A percentile compares a stretch with the other conserved stretches of the same genome.
phyloP scores from a whole-genome alignment of 2,329 filamentous ascomycete species.

The Simplicillium aogashimaense region DNA sequence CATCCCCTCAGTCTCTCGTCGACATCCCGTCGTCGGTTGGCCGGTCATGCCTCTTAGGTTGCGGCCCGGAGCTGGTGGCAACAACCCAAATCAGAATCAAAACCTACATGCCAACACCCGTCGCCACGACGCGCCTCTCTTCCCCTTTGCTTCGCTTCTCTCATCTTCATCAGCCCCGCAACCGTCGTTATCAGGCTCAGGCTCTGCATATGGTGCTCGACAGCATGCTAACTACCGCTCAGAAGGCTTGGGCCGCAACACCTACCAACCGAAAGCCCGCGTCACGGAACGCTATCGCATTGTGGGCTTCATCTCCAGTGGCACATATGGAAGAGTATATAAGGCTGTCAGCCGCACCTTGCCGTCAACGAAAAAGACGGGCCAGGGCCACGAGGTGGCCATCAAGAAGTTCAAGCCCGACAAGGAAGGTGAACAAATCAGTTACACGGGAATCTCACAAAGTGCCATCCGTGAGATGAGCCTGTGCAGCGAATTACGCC shows the following conservation, averaged over 20 bases:
- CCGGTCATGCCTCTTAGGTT: neutral
- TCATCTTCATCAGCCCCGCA: constrained; percentile 12
- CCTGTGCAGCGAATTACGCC: constrained; percentile 81
- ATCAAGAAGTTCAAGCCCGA: constrained; percentile 99
- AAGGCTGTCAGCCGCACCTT: constrained; percentile 65
- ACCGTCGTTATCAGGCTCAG: constrained; percentile 1
- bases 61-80: neutral
- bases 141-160: neutral
- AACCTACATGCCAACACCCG: neutral
- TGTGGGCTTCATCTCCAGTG: constrained; percentile 95
- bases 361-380: constrained; percentile 5
- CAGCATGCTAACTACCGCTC: constrained; percentile 22
- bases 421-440: constrained; percentile 89
- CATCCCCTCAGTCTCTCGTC: neutral
- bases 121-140: neutral
- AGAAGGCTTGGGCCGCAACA: constrained; percentile 45
- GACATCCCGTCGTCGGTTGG: too few relatives aligned
- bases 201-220: neutral
- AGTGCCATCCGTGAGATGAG: constrained; percentile 97
- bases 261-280: constrained; percentile 69
- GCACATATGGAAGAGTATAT: constrained; percentile 96
- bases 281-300: constrained; percentile 93
- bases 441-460: constrained; percentile 96
- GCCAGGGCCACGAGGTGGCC: constrained; percentile 69
- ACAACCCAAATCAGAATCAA: neutral